Conservation (phyloP, 2,329 filamentous ascomycete species). For the Golovinomyces cichoracearum region DNA sequence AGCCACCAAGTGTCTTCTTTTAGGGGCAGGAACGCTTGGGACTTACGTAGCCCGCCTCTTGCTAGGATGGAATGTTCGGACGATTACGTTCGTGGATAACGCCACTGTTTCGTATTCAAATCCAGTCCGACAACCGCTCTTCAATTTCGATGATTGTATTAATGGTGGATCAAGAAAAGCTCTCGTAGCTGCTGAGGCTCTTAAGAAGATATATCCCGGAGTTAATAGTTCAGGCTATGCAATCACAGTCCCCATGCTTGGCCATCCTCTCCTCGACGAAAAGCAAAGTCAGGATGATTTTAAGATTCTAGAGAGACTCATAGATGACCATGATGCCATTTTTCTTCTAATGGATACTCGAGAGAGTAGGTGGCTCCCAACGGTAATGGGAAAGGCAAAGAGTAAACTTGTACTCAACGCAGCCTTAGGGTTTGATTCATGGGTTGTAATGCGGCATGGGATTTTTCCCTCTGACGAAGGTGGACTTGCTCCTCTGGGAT, state of each 20-base stretch:
- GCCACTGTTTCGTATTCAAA: slow-evolving; percentile 87
- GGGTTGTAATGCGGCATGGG: slow-evolving; percentile 90
- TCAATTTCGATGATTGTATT: slow-evolving; percentile 69
- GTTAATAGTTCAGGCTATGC: slow-evolving; percentile 58
- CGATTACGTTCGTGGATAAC: slow-evolving; percentile 90
- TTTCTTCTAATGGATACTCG: slow-evolving; percentile 95
- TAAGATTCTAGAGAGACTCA: slow-evolving; percentile 43
- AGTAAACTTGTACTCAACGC: slow-evolving; percentile 95
- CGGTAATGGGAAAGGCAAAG: slow-evolving; percentile 77
- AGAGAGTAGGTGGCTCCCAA: slow-evolving; percentile 85
- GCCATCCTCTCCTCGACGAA: slow-evolving; percentile 60
- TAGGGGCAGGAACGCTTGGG: slow-evolving; percentile 79
- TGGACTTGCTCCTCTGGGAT: slow-evolving; percentile 48
- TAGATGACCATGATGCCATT: slow-evolving; percentile 68
- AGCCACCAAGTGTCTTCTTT: slow-evolving; percentile 62
- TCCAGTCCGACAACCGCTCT: slow-evolving; percentile 80
- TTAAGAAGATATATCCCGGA: slow-evolving; percentile 73
- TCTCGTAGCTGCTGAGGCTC: slow-evolving; percentile 46
- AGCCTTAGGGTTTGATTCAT: slow-evolving; percentile 86
- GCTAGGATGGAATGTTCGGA: slow-evolving; percentile 84
- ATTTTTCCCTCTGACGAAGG: slow-evolving; percentile 29
- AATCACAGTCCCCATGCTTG: slow-evolving; percentile 81
- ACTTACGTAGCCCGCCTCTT: slow-evolving; percentile 81
- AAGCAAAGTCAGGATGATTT: slow-evolving; percentile 46
- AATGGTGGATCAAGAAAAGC: slow-evolving; percentile 70